Base-by-base conservation (phyloP, 768 basidiomycete species). In the Panellus pusillus region DNA sequence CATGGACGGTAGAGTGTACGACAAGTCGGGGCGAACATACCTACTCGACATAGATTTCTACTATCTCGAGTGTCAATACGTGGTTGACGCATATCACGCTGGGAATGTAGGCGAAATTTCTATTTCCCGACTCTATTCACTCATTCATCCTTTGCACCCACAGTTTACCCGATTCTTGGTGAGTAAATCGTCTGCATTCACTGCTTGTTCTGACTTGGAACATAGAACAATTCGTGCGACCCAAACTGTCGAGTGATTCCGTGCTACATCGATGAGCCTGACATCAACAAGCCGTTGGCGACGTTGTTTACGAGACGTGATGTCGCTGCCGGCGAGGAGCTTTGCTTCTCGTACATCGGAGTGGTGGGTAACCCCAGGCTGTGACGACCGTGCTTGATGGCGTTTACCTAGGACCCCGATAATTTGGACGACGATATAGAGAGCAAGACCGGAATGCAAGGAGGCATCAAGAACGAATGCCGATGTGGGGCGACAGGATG, bases 121-220 rank as follows among this genome's bases (percentile, higher is more conserved):
- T 6, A 41, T 50, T 12, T 37, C 13, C 9, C 43, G 12, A 28
- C 42, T n/a, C n/a, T 35, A 46, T 50, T 31, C 24, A 17, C 31
- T 47, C 45, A 7, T 49, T 17, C 32, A 47, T 36, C 41, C 52
- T 52, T 54, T 42, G 45, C 20, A 39, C 15, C 29, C 9, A 11
- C 60, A 95, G 93, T 93, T 94, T 69, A 94, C 93, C n/a, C 82
- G 93, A 29, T 96, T 91, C 63, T 70, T 95, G 61, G 93, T 91
- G 65, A 9, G 56, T 1, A 35, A 12, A 20, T 63, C 6, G 24
- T 24, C 24, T 6, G 24, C 24, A 82, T 74, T 13, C 44, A 5
- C 2, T n/a, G n/a, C 15, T 27, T 6, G 17, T 32, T 28, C 5
- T 19, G 42, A 61, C 14, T 2, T 17, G 6, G 37, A 28, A 15